Percentiles rank a stretch among this genome's conserved stretches.
These are phyloP conservation scores for Ogataea nitratoaversa DNA, from an alignment of 805 yeast genomes.

Conservation along the genomic window DNA sequence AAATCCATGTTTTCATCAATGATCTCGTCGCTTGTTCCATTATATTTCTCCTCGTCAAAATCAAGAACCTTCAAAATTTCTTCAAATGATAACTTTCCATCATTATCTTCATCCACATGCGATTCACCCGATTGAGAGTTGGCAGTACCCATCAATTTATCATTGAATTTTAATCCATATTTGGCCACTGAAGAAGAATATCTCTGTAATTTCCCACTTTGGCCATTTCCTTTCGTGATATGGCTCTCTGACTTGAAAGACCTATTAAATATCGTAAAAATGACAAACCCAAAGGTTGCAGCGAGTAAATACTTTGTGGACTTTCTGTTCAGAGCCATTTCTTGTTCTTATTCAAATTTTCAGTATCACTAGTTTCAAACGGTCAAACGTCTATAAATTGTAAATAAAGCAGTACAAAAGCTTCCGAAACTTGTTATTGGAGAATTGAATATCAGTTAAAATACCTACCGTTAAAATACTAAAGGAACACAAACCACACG, in stretches of 20 bases:
- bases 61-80: constrained; percentile 24
- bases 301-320: constrained; percentile 21
- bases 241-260: constrained; percentile 3
- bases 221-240: constrained; percentile 1
- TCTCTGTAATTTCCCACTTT: constrained; percentile 12
- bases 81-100: constrained; percentile 23
- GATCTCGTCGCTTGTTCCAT: constrained; percentile 25
- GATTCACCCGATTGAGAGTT: constrained; percentile 10
- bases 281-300: constrained; percentile 7
- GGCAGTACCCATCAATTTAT: constrained; percentile 25
- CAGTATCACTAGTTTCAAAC: not conserved
- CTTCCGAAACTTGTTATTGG: no score
- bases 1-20: constrained; percentile 32
- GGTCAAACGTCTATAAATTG: not conserved
- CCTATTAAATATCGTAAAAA: constrained; percentile 3
- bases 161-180: constrained; percentile 26
- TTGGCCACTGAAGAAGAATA: constrained; percentile 21
- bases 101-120: constrained; percentile 15
- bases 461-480: no score
- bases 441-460: no score
- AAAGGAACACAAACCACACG: no score
- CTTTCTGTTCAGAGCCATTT: constrained; percentile 18
- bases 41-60: constrained; percentile 18
- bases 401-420: no score
- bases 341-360: not conserved